A percentile compares a stretch with the other conserved stretches of the same genome.
Evolutionary conservation across 345 rosid genomes (phyloP).

Genomic region (Mercurialis annua): DNA sequence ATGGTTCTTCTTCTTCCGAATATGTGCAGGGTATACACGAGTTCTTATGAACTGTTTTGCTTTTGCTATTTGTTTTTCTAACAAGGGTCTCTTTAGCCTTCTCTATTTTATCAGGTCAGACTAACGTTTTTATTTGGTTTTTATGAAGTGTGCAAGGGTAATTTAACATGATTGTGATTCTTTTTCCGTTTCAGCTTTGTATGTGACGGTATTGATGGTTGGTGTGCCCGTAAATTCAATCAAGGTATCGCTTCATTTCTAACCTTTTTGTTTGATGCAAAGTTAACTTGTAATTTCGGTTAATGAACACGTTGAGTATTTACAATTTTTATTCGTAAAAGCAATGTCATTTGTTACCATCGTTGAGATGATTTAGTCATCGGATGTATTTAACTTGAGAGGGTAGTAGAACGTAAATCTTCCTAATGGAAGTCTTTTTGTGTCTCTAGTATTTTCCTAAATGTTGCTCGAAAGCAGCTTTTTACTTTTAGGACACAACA

Average conservation of each 20-base stretch:
- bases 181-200: constrained; percentile 61
- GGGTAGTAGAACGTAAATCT: not conserved
- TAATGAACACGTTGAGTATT: not conserved
- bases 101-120: constrained; percentile 73
- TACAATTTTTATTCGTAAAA: not conserved
- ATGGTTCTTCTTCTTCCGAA: constrained; percentile 6
- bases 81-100: constrained; percentile 66
- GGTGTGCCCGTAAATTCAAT: constrained; percentile 94
- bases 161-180: constrained; percentile 11
- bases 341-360: not conserved
- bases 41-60: constrained; percentile 76
- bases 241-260: constrained; percentile 50
- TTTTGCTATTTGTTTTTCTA: constrained; percentile 74
- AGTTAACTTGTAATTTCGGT: not conserved
- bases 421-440: not conserved
- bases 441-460: no score
- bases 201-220: constrained; percentile 89
- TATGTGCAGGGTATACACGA: constrained; percentile 67
- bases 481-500: not conserved
- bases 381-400: constrained; percentile 8
- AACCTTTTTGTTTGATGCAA: not conserved
- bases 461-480: not conserved
- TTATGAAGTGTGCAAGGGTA: not conserved
- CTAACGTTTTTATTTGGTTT: not conserved
- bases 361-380: not conserved